Evolutionary conservation across 495 filamentous ascomycete genomes (phyloP).

Genomic region (Xylaria intraflava): DNA sequence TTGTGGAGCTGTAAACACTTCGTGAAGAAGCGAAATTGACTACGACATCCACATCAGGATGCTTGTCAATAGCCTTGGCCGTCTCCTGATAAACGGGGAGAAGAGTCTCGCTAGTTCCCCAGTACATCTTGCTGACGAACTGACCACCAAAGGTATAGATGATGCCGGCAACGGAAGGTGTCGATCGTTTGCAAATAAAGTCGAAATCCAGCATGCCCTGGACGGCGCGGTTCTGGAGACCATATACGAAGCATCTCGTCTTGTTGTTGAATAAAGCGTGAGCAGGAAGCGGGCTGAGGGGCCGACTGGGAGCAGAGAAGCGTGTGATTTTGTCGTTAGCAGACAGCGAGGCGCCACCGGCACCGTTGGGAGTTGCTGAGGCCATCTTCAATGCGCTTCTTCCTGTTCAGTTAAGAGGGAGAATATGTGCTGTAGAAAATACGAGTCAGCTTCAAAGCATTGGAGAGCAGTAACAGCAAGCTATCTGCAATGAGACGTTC

Average conservation of each 20-base stretch:
- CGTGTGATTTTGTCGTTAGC: constrained; percentile 98
- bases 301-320: constrained; percentile 87
- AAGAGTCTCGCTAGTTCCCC: constrained; percentile 98
- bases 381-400: constrained; percentile 34
- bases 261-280: constrained; percentile 96
- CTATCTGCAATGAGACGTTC: not conserved
- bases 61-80: constrained; percentile 91
- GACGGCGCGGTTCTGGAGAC: constrained; percentile 93
- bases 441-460: not conserved
- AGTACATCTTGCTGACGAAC: constrained; percentile 99
- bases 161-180: constrained; percentile 95
- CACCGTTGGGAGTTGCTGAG: constrained; percentile 37
- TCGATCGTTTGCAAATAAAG: constrained; percentile 98
- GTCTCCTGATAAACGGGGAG: constrained; percentile 97
- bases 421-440: not conserved
- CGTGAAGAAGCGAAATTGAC: constrained; percentile 99
- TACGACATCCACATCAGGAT: constrained; percentile 91
- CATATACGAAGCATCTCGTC: constrained; percentile 99
- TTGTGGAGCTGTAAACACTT: constrained; percentile 93
- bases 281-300: constrained; percentile 72
- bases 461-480: not conserved
- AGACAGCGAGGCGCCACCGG: constrained; percentile 43
- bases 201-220: constrained; percentile 99
- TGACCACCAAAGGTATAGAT: constrained; percentile 99
- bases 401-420: not conserved